A percentile compares a stretch with the other conserved stretches of the same genome.
Conservation (phyloP, 495 filamentous ascomycete genomes). For the Corynascus novoguineensis region DNA sequence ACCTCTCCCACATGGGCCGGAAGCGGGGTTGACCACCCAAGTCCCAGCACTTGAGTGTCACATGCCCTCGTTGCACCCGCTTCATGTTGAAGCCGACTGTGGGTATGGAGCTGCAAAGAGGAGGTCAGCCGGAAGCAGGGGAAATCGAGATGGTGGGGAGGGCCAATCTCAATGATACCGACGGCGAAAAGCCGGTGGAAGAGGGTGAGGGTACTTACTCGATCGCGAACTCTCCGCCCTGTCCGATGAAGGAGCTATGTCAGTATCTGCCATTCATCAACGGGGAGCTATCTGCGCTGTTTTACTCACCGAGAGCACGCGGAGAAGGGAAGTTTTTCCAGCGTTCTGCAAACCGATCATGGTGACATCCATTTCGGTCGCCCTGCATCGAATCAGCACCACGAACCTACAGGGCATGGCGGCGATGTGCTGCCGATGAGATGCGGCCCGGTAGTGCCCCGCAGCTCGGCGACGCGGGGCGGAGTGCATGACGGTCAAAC, state of each 20-base stretch:
- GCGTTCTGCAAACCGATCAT: slow-evolving; percentile 99
- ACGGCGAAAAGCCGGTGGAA: not conserved
- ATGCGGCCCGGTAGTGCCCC: slow-evolving; percentile 16
- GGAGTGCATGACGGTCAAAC: slow-evolving; percentile 32
- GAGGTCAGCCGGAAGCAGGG: slow-evolving; percentile 38
- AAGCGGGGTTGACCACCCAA: slow-evolving; percentile 95
- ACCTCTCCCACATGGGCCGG: slow-evolving; percentile 98
- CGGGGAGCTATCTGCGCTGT: slow-evolving; percentile 12
- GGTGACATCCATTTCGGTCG: slow-evolving; percentile 98
- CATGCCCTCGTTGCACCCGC: slow-evolving; percentile 94
- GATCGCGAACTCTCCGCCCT: slow-evolving; percentile 98
- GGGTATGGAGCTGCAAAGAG: slow-evolving; percentile 75
- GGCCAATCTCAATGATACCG: not conserved
- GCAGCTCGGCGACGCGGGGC: slow-evolving; percentile 15
- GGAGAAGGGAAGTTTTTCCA: slow-evolving; percentile 90
- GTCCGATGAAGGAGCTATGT: slow-evolving; percentile 20
- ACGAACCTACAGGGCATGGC: not conserved
- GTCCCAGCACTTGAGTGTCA: slow-evolving; percentile 99
- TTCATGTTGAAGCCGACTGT: slow-evolving; percentile 99
- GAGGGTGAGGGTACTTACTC: slow-evolving; percentile 65
- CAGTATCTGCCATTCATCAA: slow-evolving; percentile 6
- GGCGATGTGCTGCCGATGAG: slow-evolving; percentile 8
- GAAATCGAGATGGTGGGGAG: slow-evolving; percentile 11
- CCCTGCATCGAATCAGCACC: slow-evolving; percentile 54
- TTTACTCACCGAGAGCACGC: slow-evolving; percentile 77